A percentile compares a stretch with the other conserved stretches of the same genome.
These are phyloP conservation scores for Eucalyptus leucophloia DNA, from an alignment of 345 rosid genomes.

Conservation along the genomic window DNA sequence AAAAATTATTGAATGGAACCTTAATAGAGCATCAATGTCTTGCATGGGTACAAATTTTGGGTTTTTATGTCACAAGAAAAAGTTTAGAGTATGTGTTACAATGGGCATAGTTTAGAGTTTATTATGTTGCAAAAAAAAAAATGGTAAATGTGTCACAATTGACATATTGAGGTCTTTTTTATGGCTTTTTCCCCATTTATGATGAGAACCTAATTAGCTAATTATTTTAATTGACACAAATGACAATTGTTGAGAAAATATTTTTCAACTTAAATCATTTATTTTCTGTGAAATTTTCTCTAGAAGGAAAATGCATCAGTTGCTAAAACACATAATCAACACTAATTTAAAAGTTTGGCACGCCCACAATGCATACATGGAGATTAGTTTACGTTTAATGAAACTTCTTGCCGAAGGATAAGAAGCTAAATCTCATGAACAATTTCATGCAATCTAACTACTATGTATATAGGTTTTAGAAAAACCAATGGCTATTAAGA, in stretches of 20 bases:
- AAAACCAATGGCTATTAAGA: background rate
- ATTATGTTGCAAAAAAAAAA: too few relatives aligned
- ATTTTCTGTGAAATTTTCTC: background rate
- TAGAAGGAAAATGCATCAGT: background rate
- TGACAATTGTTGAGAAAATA: too few relatives aligned
- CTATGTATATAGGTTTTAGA: background rate
- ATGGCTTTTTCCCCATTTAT: too few relatives aligned
- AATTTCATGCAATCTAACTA: background rate
- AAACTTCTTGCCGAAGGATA: background rate
- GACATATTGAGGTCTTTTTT: too few relatives aligned
- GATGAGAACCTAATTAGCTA: too few relatives aligned
- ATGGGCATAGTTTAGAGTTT: background rate
- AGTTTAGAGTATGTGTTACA: background rate
- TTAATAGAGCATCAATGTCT: rapidly evolving
- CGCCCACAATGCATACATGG: background rate
- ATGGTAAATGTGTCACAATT: too few relatives aligned
- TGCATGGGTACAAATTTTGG: too few relatives aligned
- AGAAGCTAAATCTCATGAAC: background rate
- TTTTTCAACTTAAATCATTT: too few relatives aligned
- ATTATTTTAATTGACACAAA: too few relatives aligned
- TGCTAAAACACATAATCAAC: background rate
- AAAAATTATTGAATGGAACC: background rate
- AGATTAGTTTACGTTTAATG: background rate
- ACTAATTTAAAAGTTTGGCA: background rate
- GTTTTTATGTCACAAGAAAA: too few relatives aligned